Conservation (phyloP, 306 rosid species). For the Corylus avellana region DNA sequence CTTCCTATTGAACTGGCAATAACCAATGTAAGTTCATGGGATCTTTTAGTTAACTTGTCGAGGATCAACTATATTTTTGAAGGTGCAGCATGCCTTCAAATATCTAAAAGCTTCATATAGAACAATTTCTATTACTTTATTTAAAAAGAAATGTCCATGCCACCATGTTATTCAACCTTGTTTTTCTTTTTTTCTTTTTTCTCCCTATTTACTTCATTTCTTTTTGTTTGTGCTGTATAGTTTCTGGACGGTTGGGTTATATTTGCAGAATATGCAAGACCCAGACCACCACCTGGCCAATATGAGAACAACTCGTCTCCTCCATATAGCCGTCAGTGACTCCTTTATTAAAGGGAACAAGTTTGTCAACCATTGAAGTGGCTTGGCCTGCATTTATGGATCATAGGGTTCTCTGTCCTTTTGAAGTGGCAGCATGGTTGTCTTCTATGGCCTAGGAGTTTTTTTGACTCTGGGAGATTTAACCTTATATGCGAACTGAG, state of each 20-base stretch:
- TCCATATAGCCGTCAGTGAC: conserved; percentile 50
- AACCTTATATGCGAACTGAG: not conserved
- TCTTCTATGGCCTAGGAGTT: conserved; percentile 18
- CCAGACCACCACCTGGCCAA: conserved; percentile 59
- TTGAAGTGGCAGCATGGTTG: not conserved
- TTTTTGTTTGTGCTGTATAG: conserved; percentile 39
- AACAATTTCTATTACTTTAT: not conserved
- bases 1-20: not conserved
- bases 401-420: not conserved
- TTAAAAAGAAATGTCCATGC: not conserved
- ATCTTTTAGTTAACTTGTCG: not conserved
- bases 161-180: not conserved
- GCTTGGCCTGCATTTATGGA: conserved; percentile 15
- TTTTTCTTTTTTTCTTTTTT: not conserved
- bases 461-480: conserved; percentile 21
- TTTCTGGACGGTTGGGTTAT: conserved; percentile 99
- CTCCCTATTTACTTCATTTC: not conserved
- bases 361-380: conserved; percentile 25
- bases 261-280: conserved; percentile 94
- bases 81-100: not conserved
- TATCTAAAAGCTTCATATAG: not conserved
- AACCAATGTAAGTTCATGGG: not conserved
- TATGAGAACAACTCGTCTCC: conserved; percentile 28
- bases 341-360: conserved; percentile 20
- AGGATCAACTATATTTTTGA: not conserved